Base-by-base conservation (phyloP, 2,329 filamentous ascomycete genomes). In the Colletotrichum incanum region DNA sequence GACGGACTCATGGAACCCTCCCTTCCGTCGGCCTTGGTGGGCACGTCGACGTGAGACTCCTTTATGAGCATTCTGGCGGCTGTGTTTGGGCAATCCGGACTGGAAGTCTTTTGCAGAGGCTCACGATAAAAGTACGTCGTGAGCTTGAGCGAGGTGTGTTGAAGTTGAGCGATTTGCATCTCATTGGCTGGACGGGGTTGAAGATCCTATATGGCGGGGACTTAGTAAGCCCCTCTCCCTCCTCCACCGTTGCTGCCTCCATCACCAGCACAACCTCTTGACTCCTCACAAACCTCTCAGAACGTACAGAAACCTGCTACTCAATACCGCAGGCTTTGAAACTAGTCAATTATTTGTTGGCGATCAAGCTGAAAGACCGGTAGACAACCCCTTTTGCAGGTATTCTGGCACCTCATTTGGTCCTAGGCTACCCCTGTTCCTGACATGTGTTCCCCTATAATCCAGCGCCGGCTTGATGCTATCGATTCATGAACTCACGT, bases 41-140 rank as follows among this genome's bases (percentile, higher is more conserved):
- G 79, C 70, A 89, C 86, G 76, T 90, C 88, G 72, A 82, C 81
- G 77, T 87, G 82, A 75, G 81, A 85, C 77, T 90, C 88, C 49
- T 86, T 84, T 79, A 90, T 85, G 76, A 89, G 79, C 88, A 90
- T 90, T 8, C 49, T 73, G 60, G 37, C 12, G 56, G 23, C 23
- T 34, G 52, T n/a, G 14, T 49, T 14, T 39, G 18, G 12, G 20
- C 20, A 28, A 39, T 41, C 12, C 9, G 56, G 54, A 23, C 7
- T 9, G 28, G 12, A 12, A 16, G 1, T 47, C 12, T 54, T 18
- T 49, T 18, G 41, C 18, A 66, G 34, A 34, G 34, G 50, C 18
- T 26, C 34, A 31, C 23, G 8, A 20, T n/a, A 7, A 7, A 16
- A 14, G 47, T 9, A 26, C 23, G 45, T 67, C 23, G 26, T 2